Evolutionary conservation across 2,329 filamentous ascomycete species (phyloP).

Genomic region (Fusarium sp.): DNA sequence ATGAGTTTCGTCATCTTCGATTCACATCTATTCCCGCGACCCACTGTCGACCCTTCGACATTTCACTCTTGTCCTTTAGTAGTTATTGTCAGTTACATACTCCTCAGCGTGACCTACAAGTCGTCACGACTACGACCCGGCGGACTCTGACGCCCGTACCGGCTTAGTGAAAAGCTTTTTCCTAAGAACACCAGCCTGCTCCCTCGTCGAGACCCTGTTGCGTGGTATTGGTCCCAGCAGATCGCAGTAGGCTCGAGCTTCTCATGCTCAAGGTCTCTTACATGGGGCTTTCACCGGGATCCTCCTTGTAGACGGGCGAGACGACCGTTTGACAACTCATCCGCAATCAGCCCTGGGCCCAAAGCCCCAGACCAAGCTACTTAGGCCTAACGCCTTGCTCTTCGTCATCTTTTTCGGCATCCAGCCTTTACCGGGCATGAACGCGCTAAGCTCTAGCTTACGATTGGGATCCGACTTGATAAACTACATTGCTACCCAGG

Average conservation of each 20-base stretch:
- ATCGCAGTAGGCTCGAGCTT: constrained; percentile 57
- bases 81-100: constrained; percentile 41
- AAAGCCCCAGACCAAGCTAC: constrained; percentile 48
- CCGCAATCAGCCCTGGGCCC: constrained; percentile 49
- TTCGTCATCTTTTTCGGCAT: constrained; percentile 47
- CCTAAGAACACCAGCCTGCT: constrained; percentile 31
- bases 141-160: constrained; percentile 42
- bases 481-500: constrained; percentile 48
- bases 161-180: constrained; percentile 39
- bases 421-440: constrained; percentile 47
- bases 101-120: constrained; percentile 41
- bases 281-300: constrained; percentile 55
- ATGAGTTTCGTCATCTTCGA: constrained; percentile 44
- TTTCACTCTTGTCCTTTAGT: constrained; percentile 22
- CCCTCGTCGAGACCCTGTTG: constrained; percentile 55
- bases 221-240: constrained; percentile 54
- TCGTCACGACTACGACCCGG: constrained; percentile 44
- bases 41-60: constrained; percentile 33
- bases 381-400: constrained; percentile 46
- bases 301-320: constrained; percentile 55
- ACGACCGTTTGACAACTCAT: constrained; percentile 54
- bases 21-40: constrained; percentile 40
- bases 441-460: constrained; percentile 47
- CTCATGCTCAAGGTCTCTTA: constrained; percentile 54
- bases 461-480: constrained; percentile 48